Evolutionary conservation across 83 land plant genomes (phyloP).

Genomic region (Diphasiastrum complanatum): DNA sequence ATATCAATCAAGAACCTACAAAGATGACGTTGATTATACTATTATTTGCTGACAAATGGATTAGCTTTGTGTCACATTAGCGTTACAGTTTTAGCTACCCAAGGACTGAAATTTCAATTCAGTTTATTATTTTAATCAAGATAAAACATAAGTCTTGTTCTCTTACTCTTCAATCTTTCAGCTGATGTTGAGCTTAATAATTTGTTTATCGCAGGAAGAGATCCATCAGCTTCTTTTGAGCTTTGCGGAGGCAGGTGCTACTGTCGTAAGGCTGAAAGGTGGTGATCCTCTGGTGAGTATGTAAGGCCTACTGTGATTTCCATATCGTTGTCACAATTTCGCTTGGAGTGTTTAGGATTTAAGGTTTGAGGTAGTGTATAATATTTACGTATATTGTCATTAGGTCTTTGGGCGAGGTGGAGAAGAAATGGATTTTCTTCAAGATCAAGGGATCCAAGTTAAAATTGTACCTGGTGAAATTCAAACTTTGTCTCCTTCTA

Average conservation of each 20-base stretch:
- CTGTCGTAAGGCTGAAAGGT: constrained; percentile 92
- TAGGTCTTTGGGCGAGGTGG: constrained; percentile 99
- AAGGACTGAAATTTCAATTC: too few relatives aligned
- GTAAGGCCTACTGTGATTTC: not conserved
- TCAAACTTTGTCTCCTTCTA: not conserved
- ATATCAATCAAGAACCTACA: too few relatives aligned
- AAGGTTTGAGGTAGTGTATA: not conserved
- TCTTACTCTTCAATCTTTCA: too few relatives aligned
- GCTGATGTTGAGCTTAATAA: too few relatives aligned
- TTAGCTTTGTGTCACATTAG: too few relatives aligned
- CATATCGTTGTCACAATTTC: not conserved
- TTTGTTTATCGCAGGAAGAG: constrained; percentile 96
- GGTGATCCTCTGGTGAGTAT: constrained; percentile 91
- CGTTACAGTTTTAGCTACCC: too few relatives aligned
- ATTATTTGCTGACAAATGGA: too few relatives aligned
- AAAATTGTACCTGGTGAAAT: constrained; percentile 79
- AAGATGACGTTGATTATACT: too few relatives aligned
- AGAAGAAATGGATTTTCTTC: constrained; percentile 98
- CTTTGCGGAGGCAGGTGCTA: constrained; percentile 97
- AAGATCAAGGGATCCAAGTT: constrained; percentile 86
- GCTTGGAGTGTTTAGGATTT: not conserved
- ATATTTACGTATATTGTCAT: not conserved
- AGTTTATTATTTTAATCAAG: too few relatives aligned
- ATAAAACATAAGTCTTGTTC: too few relatives aligned
- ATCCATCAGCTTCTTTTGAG: constrained; percentile 91